Conservation (phyloP, 2,329 filamentous ascomycete species). For the Fusarium sp. region DNA sequence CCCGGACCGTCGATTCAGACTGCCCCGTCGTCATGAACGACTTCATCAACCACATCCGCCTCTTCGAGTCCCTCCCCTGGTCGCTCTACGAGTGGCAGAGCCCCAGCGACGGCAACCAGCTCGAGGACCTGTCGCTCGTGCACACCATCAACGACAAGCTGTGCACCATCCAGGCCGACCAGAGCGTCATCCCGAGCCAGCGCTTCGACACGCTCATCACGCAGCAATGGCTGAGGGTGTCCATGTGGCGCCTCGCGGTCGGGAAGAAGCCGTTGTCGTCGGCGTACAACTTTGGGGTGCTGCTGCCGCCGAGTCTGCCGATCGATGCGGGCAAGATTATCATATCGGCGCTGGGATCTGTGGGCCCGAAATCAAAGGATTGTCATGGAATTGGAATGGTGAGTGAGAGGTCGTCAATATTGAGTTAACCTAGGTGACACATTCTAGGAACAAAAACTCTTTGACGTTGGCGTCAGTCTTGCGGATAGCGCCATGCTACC, state of each 20-base stretch:
- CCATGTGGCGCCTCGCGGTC: slow-evolving; percentile 48
- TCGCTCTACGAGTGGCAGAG: slow-evolving; percentile 48
- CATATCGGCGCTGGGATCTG: slow-evolving; percentile 42
- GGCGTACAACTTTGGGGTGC: slow-evolving; percentile 23
- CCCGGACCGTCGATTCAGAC: slow-evolving; percentile 46
- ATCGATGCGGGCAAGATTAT: slow-evolving; percentile 48
- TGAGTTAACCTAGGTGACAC: not conserved
- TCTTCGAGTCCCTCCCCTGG: slow-evolving; percentile 46
- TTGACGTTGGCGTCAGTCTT: not conserved
- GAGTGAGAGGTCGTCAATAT: not conserved
- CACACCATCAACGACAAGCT: slow-evolving; percentile 43
- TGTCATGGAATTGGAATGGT: slow-evolving; percentile 50
- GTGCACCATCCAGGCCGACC: slow-evolving; percentile 40
- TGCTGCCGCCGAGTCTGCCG: slow-evolving; percentile 38
- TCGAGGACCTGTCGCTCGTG: slow-evolving; percentile 37
- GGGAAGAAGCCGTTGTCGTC: slow-evolving; percentile 40
- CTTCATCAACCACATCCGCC: slow-evolving; percentile 48
- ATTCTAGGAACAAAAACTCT: not conserved
- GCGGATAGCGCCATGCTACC: slow-evolving; percentile 11
- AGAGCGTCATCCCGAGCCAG: slow-evolving; percentile 48
- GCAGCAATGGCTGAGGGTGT: slow-evolving; percentile 48
- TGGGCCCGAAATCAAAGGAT: slow-evolving; percentile 45
- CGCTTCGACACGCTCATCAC: slow-evolving; percentile 49
- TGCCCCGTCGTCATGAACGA: slow-evolving; percentile 49
- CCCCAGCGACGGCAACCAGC: slow-evolving; percentile 26